Evolutionary conservation across 768 basidiomycete species (phyloP), one percentile per base, ranked within the genome.

Genomic region (Leccinum sublutescens): DNA sequence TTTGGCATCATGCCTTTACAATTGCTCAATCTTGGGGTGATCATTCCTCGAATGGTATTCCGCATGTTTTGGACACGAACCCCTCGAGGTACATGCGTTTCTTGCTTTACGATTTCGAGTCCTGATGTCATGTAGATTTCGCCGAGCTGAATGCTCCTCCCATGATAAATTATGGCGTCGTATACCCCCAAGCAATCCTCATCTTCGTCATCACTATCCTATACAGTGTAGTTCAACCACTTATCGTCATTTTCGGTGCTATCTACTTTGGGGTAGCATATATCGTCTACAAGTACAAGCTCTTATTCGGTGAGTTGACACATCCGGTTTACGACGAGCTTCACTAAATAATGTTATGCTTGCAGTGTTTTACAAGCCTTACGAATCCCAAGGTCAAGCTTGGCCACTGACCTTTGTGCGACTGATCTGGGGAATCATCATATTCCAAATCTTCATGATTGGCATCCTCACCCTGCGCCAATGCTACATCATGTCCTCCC

Each of bases 71-170:
- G 85, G 63, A 95, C 94, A 2, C 82, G 91, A 52, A 97, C 96
- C 2, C 97, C 97, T 1, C 80, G 97, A 79, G 95, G 95, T 91
- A 66, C 31, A 78, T 66, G 11, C 5, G 0, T 17, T 31, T 47
- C 21, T 29, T 36, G 5, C 14, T 3, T 15, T 12, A 48, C 2
- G 29, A 10, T 51, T 12, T 34, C 36, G 55, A 36, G 40, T 17
- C 19, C 49, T 59, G 19, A 66, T 5, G n/a, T 34, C 25, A 38
- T 15, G 12, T 67, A 98, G 96, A 99, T 68, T 95, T 87, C 63
- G 96, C 95, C 17, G 97, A 97, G 71, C 81, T 98, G 15, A 97
- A 99, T 68, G 94, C 95, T 0, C 97, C 97, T 6, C 95, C 97
- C 0, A 93, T 95, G 89, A 90, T 98, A 75, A 98, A 98, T 74